Evolutionary conservation across 345 rosid species (phyloP).

Genomic region (Salix caprea): DNA sequence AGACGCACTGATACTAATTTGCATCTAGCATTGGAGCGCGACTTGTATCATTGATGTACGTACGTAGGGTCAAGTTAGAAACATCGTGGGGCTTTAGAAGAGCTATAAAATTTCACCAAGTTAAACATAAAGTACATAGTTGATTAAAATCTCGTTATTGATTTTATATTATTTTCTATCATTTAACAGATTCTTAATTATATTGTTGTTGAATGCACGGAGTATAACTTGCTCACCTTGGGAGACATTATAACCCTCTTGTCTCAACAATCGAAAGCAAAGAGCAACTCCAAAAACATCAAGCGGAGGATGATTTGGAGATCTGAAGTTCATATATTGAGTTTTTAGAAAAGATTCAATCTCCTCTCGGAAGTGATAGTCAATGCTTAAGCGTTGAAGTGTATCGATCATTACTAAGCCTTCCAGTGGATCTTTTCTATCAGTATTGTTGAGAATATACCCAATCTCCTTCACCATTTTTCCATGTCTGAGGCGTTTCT

Average conservation of each 20-base stretch:
- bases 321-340: slow-evolving; percentile 5
- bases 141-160: too few species aligned
- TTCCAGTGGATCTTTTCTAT: slow-evolving; percentile 6
- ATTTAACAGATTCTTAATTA: too few species aligned
- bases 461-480: neutral
- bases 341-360: slow-evolving; percentile 30
- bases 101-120: too few species aligned
- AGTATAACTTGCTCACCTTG: slow-evolving; percentile 14
- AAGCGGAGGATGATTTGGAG: neutral
- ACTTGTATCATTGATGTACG: too few species aligned
- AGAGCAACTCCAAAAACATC: slow-evolving; percentile 29
- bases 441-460: neutral
- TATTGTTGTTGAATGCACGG: too few species aligned
- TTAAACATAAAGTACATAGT: too few species aligned
- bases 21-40: too few species aligned
- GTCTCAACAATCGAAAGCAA: slow-evolving; percentile 23
- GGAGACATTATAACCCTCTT: slow-evolving; percentile 13
- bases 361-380: slow-evolving; percentile 31
- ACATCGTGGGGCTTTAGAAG: too few species aligned
- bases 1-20: too few species aligned
- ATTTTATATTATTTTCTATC: too few species aligned
- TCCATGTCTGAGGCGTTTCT: neutral
- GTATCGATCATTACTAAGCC: slow-evolving; percentile 36
- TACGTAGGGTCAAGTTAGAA: too few species aligned
- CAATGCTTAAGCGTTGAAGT: slow-evolving; percentile 39